Conservation (phyloP, 805 yeast genomes). For the Candida arabinofermentans region DNA sequence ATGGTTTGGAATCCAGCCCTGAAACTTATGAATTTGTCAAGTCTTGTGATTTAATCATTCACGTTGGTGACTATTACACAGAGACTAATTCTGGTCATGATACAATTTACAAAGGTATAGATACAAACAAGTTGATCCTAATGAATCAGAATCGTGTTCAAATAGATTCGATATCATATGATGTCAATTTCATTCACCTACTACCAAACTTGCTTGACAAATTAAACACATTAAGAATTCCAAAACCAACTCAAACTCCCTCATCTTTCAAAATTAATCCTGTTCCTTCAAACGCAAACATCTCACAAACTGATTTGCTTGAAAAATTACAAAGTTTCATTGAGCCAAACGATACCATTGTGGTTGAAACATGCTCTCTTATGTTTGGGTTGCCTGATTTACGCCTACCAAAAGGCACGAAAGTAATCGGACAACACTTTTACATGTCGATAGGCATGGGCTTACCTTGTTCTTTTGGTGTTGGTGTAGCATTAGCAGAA, state of each 20-base stretch:
- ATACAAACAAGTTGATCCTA: constrained; percentile 39
- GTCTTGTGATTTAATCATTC: constrained; percentile 62
- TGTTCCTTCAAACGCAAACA: constrained; percentile 29
- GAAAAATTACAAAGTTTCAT: constrained; percentile 31
- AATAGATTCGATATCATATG: constrained; percentile 38
- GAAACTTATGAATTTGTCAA: constrained; percentile 47
- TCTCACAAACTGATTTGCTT: constrained; percentile 46
- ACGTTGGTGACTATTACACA: constrained; percentile 63
- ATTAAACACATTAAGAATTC: constrained; percentile 31
- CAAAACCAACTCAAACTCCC: constrained; percentile 8
- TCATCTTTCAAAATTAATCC: constrained; percentile 14
- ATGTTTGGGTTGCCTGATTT: constrained; percentile 74
- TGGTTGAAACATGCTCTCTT: constrained; percentile 81
- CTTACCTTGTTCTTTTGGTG: constrained; percentile 82
- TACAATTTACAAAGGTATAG: constrained; percentile 40
- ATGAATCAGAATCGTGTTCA: constrained; percentile 52
- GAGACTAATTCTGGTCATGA: constrained; percentile 71
- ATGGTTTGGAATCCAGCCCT: constrained; percentile 52
- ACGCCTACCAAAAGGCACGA: constrained; percentile 50
- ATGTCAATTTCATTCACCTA: constrained; percentile 48
- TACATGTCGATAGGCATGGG: constrained; percentile 89
- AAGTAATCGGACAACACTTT: constrained; percentile 62
- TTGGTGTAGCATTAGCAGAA: constrained; percentile 68
- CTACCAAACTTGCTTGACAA: constrained; percentile 37
- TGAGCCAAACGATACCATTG: constrained; percentile 61